Evolutionary conservation across 345 rosid species (phyloP), one percentile per base, ranked within the genome.

Genomic region (Moricandia moricandioides): DNA sequence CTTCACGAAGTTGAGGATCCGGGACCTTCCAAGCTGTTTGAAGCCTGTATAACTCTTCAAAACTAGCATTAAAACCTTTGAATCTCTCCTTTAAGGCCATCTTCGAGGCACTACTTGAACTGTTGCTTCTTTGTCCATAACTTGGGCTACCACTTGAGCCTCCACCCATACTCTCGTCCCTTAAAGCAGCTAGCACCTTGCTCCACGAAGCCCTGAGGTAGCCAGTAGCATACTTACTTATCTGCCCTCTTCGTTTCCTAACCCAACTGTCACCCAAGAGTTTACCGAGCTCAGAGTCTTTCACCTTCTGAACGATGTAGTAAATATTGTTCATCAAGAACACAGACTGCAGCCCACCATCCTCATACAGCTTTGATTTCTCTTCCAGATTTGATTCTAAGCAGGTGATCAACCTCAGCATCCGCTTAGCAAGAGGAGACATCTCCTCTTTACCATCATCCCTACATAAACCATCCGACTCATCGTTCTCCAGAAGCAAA

Each of bases 1-100:
- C 99, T 81, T 92, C 99, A 6, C 97, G 90, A 66, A 95, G 97
- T 72, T 92, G 99, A 74, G 92, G 83, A 79, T 95, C 96, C 0
- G 97, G 94, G 55, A 95, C 99, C 76, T 81, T 95, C 99, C 99
- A 95, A 65, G 89, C 88, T 3, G 99, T 91, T 81, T 95, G 98
- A 77, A 90, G 68, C 78, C 93, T 83, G 75, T 91, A 92, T 13
- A 89, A 78, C 62, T 95, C 99, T 79, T 95, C 99, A 58, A 95
- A 92, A 78, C 93, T 88, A 7, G 87, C 85, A 82, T 91, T 91
- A 75, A 94, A 94, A 61, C 76, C 87, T 89, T 87, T 95, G 81
- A 92, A 95, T 74, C 90, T 84, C 63, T 92, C 97, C 81, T 95
- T 95, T 78, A 90, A 83, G 2, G 91, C 88, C 76, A 87, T 79